These are phyloP conservation scores for Russula lepida DNA, from an alignment of 768 basidiomycete species.

Conservation along the genomic window DNA sequence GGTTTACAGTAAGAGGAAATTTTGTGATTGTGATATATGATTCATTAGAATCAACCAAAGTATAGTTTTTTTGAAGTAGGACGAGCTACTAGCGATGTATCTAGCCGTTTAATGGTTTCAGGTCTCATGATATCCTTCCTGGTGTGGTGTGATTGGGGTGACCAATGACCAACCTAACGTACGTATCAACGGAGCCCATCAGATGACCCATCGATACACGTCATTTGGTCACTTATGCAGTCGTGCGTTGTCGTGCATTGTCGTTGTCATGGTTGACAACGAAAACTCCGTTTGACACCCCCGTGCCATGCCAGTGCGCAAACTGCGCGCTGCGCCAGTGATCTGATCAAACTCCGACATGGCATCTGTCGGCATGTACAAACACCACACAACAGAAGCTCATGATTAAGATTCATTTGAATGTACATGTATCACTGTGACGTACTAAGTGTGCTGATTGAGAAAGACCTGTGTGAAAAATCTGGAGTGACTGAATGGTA, in stretches of 20 bases:
- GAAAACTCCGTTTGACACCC: neutral
- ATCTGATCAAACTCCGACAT: neutral
- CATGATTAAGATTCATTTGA: neutral
- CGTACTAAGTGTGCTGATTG: neutral
- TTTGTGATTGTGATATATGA: conserved; percentile 9
- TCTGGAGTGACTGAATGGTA: neutral
- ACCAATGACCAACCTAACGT: neutral
- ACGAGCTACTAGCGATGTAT: neutral
- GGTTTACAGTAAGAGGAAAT: neutral
- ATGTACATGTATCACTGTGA: neutral
- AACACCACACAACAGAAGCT: neutral
- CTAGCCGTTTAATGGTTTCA: neutral
- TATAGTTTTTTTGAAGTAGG: neutral
- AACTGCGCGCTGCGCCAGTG: too few relatives aligned
- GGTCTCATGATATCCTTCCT: neutral
- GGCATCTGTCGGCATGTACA: neutral
- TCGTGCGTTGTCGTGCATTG: too few relatives aligned
- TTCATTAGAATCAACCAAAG: neutral
- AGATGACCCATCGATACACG: neutral
- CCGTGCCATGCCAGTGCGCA: too few relatives aligned
- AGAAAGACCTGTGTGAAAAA: neutral
- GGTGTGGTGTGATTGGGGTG: neutral
- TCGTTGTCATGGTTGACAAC: neutral
- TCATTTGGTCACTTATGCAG: neutral
- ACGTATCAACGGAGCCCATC: neutral